Evolutionary conservation across 495 filamentous ascomycete genomes (phyloP), one percentile per base, ranked within the genome.

Genomic region (Hypoxylon intermedium): DNA sequence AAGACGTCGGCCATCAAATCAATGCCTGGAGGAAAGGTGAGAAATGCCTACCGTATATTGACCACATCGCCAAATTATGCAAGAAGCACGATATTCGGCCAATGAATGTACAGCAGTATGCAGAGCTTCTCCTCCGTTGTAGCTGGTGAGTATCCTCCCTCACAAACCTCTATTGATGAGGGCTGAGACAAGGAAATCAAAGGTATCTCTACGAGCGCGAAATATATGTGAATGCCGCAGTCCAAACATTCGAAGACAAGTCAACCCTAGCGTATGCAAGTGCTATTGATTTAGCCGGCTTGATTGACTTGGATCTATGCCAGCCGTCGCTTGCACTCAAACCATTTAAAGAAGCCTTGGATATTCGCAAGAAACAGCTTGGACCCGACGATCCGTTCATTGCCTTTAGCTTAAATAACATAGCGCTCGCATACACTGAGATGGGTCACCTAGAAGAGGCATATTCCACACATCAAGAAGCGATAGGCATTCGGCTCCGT

Each of bases 181-280:
- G 13, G 6, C 4, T n/a, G 3, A 12, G 28, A 20, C 20, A 36
- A 44, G 5, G 0, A 23, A 16, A 20, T 13, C 12, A 13, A 48
- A 71, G 70, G 68, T 73, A 73, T 34, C 51, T 72, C 0, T 73
- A 72, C 24, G 71, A 73, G 55, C 54, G 67, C 12, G 69, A 70
- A 42, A 44, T 43, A 9, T 73, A 68, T 49, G 54, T 66, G 3
- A 26, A 54, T n/a, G 48, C 56, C 42, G 64, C 69, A 9, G 45
- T 66, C 5, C 28, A 60, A 16, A 60, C 43, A 6, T 70, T 72
- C 45, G 34, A 37, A 16, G 60, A 66, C 21, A 66, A 53, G 50
- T 42, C 15, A 0, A 67, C 66, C 16, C 53, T 71, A 20, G 56
- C 69, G 4, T 70, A 59, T 53, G 69, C 69, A 1, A 70, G 65